Evolutionary conservation across 257 asterid species (phyloP).

Genomic region (Cynanchum wilfordii): DNA sequence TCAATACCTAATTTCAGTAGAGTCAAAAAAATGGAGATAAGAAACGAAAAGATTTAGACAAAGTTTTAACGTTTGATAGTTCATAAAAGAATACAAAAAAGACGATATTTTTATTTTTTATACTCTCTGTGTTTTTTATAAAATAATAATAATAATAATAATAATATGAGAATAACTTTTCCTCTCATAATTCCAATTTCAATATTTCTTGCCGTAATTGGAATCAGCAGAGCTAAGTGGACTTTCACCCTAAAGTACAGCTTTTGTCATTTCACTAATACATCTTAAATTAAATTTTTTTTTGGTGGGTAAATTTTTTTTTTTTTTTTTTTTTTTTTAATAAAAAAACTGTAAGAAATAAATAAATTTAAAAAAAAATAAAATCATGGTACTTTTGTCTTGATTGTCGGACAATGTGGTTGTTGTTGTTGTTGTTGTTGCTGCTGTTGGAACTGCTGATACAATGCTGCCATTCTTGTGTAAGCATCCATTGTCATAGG

Average conservation of each 20-base stretch:
- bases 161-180: too few species aligned
- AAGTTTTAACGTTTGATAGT: background rate
- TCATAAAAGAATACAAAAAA: background rate
- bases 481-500: constrained; percentile 60
- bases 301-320: too few species aligned
- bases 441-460: constrained; percentile 48
- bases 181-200: background rate
- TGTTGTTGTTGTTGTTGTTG: constrained; percentile 40
- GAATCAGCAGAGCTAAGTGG: too few species aligned
- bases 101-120: background rate
- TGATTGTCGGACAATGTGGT: constrained; percentile 28
- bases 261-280: too few species aligned
- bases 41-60: too few species aligned
- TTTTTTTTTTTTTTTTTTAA: too few species aligned
- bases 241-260: background rate
- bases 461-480: constrained; percentile 59
- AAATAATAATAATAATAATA: too few species aligned
- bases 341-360: background rate
- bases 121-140: too few species aligned
- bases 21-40: too few species aligned
- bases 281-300: background rate
- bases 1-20: too few species aligned
- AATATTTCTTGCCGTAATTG: background rate
- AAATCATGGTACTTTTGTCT: constrained; percentile 15
- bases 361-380: too few species aligned